Conservation (phyloP, 345 rosid genomes). For the Litchi chinensis region DNA sequence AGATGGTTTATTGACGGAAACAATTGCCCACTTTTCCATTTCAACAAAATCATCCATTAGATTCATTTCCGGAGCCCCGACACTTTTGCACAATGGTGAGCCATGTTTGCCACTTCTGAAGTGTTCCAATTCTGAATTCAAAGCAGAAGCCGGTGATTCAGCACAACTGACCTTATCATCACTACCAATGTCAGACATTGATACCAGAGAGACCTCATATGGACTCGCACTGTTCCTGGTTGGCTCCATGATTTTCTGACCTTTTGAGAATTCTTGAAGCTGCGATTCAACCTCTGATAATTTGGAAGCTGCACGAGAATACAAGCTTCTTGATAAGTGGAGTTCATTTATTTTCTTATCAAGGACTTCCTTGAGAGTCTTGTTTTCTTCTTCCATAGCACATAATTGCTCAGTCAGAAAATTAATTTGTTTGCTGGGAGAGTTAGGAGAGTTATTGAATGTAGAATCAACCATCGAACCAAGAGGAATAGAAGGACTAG, state of each 20-base stretch:
- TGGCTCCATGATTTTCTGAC: conserved; percentile 39
- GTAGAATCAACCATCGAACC: conserved; percentile 33
- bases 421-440: conserved; percentile 42
- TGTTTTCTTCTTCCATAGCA: conserved; percentile 80
- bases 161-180: conserved; percentile 72
- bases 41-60: conserved; percentile 96
- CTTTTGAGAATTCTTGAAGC: conserved; percentile 56
- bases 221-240: conserved; percentile 41
- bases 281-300: conserved; percentile 64
- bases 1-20: conserved; percentile 49
- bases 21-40: conserved; percentile 84
- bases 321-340: conserved; percentile 67
- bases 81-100: conserved; percentile 40
- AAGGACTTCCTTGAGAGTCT: conserved; percentile 67
- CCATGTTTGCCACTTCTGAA: conserved; percentile 58
- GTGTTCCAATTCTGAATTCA: conserved; percentile 75
- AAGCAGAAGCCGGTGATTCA: conserved; percentile 77
- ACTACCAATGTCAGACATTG: conserved; percentile 68
- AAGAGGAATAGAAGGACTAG: conserved; percentile 36
- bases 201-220: conserved; percentile 52
- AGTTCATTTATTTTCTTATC: conserved; percentile 69
- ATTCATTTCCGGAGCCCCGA: conserved; percentile 72
- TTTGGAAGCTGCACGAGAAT: conserved; percentile 62
- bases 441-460: conserved; percentile 32
- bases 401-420: conserved; percentile 64